Percentiles rank a stretch among this genome's conserved stretches.
Conservation (phyloP, 1,139 yeast genomes). For the Saccharomyces hybrid region DNA sequence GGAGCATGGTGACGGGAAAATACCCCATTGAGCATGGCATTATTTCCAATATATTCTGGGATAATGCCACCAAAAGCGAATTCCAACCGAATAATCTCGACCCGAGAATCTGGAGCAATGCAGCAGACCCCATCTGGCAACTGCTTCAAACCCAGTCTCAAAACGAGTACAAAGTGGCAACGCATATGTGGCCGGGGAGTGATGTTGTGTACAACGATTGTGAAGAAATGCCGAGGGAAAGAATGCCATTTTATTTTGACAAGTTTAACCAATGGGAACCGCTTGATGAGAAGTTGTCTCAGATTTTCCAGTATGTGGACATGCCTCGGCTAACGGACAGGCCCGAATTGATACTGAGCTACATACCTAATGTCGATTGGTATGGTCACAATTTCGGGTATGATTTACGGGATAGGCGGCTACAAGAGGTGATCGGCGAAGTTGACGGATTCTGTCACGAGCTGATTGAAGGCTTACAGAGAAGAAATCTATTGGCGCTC, state of each 20-base stretch:
- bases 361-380: slow-evolving; percentile 75
- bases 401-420: slow-evolving; percentile 38
- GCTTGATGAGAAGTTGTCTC: slow-evolving; percentile 46
- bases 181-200: slow-evolving; percentile 97
- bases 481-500: slow-evolving; percentile 52
- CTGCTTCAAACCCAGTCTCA: slow-evolving; percentile 45
- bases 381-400: slow-evolving; percentile 64
- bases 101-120: slow-evolving; percentile 46
- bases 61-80: slow-evolving; percentile 46
- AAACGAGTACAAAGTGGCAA: slow-evolving; percentile 50
- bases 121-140: slow-evolving; percentile 85
- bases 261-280: slow-evolving; percentile 57
- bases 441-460: slow-evolving; percentile 60
- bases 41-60: slow-evolving; percentile 76
- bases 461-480: slow-evolving; percentile 41
- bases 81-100: slow-evolving; percentile 57
- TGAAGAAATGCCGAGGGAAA: slow-evolving; percentile 30
- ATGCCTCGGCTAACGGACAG: slow-evolving; percentile 39
- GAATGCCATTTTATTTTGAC: slow-evolving; percentile 50
- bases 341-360: slow-evolving; percentile 73
- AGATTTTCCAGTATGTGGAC: slow-evolving; percentile 65
- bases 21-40: slow-evolving; percentile 83
- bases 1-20: slow-evolving; percentile 82
- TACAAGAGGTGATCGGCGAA: slow-evolving; percentile 41
- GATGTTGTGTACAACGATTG: slow-evolving; percentile 50